These are phyloP conservation scores for Clitopilus passeckerianus DNA, from an alignment of 768 basidiomycete species.

Conservation along the genomic window DNA sequence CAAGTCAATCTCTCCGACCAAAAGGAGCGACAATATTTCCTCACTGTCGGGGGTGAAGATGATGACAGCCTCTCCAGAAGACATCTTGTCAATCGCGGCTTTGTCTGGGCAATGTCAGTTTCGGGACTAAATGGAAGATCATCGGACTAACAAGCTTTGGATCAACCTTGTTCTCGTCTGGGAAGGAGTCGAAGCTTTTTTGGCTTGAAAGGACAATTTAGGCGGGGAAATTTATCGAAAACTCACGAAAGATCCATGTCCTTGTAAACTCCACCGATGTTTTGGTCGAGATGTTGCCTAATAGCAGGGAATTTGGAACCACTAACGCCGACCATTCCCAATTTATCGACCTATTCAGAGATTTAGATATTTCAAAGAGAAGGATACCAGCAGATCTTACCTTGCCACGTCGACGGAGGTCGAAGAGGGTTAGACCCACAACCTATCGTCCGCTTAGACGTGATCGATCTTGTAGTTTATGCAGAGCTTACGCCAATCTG, in stretches of 20 bases:
- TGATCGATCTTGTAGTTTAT: no score
- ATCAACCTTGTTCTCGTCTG: constrained; percentile 62
- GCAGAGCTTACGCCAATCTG: constrained; percentile 61
- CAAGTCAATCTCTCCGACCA: not conserved
- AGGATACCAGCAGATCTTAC: constrained; percentile 18
- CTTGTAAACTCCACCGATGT: constrained; percentile 80
- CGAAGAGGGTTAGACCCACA: constrained; percentile 85
- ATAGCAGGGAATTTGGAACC: constrained; percentile 88
- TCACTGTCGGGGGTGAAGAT: constrained; percentile 90
- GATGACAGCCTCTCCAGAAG: constrained; percentile 83
- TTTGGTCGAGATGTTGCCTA: constrained; percentile 71
- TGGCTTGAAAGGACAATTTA: not conserved
- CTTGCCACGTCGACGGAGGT: constrained; percentile 82
- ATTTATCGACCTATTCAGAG: constrained; percentile 53
- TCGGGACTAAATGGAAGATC: not conserved
- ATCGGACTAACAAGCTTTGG: constrained; percentile 69
- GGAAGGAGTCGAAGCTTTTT: constrained; percentile 72
- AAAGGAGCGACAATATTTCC: constrained; percentile 16
- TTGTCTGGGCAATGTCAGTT: constrained; percentile 53
- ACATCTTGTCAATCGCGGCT: constrained; percentile 69
- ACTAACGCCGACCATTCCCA: constrained; percentile 87
- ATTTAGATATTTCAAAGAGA: not conserved
- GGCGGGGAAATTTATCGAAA: not conserved
- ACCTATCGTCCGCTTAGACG: constrained; percentile 41
- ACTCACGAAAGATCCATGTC: constrained; percentile 81